Conservation (phyloP, 2,329 filamentous ascomycete genomes). For the Zymoseptoria tritici region DNA sequence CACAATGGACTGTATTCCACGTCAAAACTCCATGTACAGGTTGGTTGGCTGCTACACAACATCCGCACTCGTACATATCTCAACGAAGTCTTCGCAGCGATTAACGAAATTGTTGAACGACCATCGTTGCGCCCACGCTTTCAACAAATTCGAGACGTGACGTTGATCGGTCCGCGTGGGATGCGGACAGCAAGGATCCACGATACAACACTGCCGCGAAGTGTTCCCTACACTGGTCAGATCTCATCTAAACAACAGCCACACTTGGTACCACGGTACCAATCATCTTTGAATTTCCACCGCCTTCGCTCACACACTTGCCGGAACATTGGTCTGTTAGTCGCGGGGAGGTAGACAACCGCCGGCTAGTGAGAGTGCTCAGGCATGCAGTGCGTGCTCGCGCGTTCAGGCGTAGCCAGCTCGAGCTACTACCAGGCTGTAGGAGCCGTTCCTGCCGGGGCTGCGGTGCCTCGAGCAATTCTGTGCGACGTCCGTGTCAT, state of each 20-base stretch:
- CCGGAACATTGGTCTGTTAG: neutral
- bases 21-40: neutral
- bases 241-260: neutral
- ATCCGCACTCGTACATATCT: neutral
- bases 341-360: neutral
- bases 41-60: neutral
- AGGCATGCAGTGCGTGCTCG: neutral
- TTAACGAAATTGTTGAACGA: neutral
- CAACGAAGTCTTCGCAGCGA: neutral
- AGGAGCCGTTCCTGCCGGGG: neutral
- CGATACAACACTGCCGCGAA: neutral
- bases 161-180: neutral
- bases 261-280: neutral
- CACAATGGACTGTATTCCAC: neutral
- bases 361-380: neutral
- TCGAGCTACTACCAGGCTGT: neutral
- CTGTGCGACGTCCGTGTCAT: neutral
- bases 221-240: neutral
- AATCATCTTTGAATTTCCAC: neutral
- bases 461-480: neutral
- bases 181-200: neutral
- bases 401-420: neutral
- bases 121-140: neutral
- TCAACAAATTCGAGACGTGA: neutral
- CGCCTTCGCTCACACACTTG: neutral